Evolutionary conservation across 495 filamentous ascomycete species (phyloP).

Genomic region (Neurospora pannonica): DNA sequence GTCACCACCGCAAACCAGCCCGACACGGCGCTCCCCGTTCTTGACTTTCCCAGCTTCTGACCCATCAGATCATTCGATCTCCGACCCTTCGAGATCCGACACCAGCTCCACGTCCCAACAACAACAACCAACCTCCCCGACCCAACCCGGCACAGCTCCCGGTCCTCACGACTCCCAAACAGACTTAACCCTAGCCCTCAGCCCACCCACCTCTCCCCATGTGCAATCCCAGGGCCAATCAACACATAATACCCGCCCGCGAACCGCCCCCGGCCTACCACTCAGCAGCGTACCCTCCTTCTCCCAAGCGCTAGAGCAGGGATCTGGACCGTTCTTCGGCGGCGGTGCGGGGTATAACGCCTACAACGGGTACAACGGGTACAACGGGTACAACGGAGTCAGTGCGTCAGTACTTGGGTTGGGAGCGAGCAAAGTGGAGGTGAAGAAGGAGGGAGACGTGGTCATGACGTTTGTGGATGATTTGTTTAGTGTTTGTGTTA

Average conservation of each 20-base stretch:
- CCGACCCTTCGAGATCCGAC: not conserved
- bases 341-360: not conserved
- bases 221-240: not conserved
- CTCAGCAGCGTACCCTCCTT: not conserved
- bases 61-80: not conserved
- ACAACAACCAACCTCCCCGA: not conserved
- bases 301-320: not conserved
- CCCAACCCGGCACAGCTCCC: not conserved
- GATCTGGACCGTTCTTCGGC: not conserved
- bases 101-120: not conserved
- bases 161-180: not conserved
- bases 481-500: constrained; percentile 25
- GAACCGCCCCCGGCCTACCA: not conserved
- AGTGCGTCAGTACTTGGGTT: not conserved
- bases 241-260: not conserved
- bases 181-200: not conserved
- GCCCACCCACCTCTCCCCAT: not conserved
- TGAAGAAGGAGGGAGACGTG: constrained; percentile 14
- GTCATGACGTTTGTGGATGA: constrained; percentile 32
- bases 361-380: not conserved
- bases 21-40: not conserved
- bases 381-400: not conserved
- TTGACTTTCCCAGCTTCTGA: not conserved
- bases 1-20: not conserved
- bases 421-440: constrained; percentile 11